Conservation (phyloP, 192 early-diverging fungal species). For the Podila horticola region DNA sequence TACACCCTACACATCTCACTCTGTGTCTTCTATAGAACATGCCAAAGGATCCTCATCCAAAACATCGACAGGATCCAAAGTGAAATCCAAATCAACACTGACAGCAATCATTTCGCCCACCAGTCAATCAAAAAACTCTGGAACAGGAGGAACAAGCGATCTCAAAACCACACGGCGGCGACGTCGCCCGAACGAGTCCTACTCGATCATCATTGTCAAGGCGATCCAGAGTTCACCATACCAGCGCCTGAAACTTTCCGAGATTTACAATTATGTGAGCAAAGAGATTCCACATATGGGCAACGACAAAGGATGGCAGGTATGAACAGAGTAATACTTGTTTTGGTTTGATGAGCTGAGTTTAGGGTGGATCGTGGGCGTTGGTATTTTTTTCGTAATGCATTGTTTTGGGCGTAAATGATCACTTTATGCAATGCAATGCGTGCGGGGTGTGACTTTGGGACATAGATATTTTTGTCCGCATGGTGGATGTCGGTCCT, state of each 20-base stretch:
- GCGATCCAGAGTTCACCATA: constrained; percentile 13
- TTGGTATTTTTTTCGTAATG: not conserved
- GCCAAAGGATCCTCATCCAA: no score
- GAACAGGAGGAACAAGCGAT: not conserved
- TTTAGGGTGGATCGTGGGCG: not conserved
- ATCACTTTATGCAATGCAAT: no score
- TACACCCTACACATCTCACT: no score
- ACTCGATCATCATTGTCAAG: constrained; percentile 20
- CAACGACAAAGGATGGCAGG: constrained; percentile 28
- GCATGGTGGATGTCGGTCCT: not conserved
- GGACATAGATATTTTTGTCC: no score
- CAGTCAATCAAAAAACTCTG: no score
- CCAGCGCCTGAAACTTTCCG: constrained; percentile 23
- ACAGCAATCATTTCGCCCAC: no score
- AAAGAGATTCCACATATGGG: constrained; percentile 23
- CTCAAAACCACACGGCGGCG: constrained; percentile 9
- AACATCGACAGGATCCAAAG: no score
- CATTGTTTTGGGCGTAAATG: not conserved
- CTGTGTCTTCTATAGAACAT: no score
- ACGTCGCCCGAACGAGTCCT: constrained; percentile 20
- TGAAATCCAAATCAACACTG: no score
- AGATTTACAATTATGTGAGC: constrained; percentile 22
- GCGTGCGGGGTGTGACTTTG: no score
- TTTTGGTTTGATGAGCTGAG: not conserved
- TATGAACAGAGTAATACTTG: not conserved